These are phyloP conservation scores for Extremus antarcticus DNA, from an alignment of 495 filamentous ascomycete genomes.

Conservation along the genomic window DNA sequence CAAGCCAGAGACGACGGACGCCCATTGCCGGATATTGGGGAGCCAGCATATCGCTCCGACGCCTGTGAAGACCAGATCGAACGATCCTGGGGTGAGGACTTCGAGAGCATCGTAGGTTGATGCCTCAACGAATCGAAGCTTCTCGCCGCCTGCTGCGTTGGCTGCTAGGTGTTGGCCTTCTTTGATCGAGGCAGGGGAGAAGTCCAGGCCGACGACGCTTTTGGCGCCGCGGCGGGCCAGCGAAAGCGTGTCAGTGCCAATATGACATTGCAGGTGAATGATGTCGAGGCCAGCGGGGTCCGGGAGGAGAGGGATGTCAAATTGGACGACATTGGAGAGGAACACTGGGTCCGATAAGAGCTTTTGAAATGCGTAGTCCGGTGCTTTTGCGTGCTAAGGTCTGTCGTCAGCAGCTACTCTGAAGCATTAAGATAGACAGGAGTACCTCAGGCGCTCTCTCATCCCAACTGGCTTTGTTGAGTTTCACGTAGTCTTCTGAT, in stretches of 20 bases:
- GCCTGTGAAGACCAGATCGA: slow-evolving; percentile 7
- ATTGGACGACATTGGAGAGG: slow-evolving; percentile 2
- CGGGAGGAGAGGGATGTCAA: not conserved
- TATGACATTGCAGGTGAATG: slow-evolving; percentile 9
- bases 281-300: not conserved
- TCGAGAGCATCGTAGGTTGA: not conserved
- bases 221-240: slow-evolving; percentile 1
- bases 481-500: not conserved
- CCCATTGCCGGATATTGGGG: not conserved
- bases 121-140: not conserved
- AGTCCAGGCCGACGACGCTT: slow-evolving; percentile 1
- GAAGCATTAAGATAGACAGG: not conserved
- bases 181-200: not conserved
- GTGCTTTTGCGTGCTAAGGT: slow-evolving; percentile 3
- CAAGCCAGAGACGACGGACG: not conserved
- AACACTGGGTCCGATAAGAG: not conserved
- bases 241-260: slow-evolving; percentile 7
- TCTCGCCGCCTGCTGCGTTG: not conserved
- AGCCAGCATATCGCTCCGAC: slow-evolving; percentile 7
- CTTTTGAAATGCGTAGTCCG: not conserved
- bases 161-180: not conserved
- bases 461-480: slow-evolving; percentile 9
- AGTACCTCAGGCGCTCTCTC: slow-evolving; percentile 6
- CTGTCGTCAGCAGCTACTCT: not conserved
- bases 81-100: not conserved